A percentile compares a stretch with the other conserved stretches of the same genome.
These are phyloP conservation scores for Salvia miltiorrhiza DNA, from an alignment of 257 asterid species.

Conservation along the genomic window DNA sequence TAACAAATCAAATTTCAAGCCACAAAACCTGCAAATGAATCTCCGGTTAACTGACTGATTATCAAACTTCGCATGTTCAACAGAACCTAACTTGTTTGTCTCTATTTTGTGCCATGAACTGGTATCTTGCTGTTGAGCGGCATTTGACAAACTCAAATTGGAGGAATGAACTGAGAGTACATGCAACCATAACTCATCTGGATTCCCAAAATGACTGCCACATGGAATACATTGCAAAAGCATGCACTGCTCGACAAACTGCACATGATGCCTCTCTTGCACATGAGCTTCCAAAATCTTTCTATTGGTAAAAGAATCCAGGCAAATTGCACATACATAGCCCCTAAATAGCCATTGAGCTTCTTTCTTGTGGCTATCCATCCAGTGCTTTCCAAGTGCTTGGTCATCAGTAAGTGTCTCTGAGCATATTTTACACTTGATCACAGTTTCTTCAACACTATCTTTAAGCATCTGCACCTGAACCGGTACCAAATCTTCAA, in stretches of 20 bases:
- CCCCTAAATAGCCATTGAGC: constrained; percentile 98
- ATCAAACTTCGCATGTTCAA: constrained; percentile 37
- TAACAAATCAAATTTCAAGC: constrained; percentile 89
- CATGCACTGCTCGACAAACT: constrained; percentile 92
- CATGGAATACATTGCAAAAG: constrained; percentile 96
- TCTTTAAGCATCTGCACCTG: constrained; percentile 32
- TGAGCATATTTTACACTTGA: constrained; percentile 82
- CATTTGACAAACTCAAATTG: constrained; percentile 49
- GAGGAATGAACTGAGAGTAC: constrained; percentile 69
- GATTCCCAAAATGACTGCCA: constrained; percentile 79
- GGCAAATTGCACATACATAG: constrained; percentile 91
- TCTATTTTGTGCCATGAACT: constrained; percentile 35
- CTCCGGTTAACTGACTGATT: constrained; percentile 51
- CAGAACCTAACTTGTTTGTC: constrained; percentile 27
- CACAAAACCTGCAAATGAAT: constrained; percentile 85
- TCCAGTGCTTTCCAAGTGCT: constrained; percentile 76
- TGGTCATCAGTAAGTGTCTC: constrained; percentile 60
- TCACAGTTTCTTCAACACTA: constrained; percentile 38
- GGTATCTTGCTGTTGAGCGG: constrained; percentile 33
- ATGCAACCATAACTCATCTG: constrained; percentile 84
- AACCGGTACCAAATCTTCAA: constrained; percentile 39
- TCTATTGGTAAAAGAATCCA: constrained; percentile 91
- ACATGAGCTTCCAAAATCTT: constrained; percentile 89
- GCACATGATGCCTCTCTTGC: constrained; percentile 88
- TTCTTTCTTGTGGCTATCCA: constrained; percentile 84